Evolutionary conservation across 179 eudicot species (phyloP), one percentile per base, ranked within the genome.

Genomic region (Spinacia oleracea): DNA sequence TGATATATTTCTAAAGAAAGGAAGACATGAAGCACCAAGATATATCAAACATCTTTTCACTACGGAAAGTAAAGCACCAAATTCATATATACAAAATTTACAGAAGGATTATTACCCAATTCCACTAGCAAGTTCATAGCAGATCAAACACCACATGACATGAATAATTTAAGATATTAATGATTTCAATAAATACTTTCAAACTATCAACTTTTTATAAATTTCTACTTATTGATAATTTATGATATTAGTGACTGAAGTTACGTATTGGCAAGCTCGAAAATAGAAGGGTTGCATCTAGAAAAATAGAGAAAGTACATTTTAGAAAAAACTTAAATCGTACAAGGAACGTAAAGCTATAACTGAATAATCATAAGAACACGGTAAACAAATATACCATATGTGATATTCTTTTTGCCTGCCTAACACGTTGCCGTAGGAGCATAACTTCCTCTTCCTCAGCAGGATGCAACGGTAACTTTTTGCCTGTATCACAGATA

Each of bases 381-480:
- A 71, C 43, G 16, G 43, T 18, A 9, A 3, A 59, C 48, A 32
- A 45, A 27, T 62, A 29, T 89, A 93, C 98, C 98, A 84, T 90
- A 15, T 76, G 77, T 25, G 98, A 80, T 34, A 95, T 83, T 82
- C 97, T 90, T 81, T 85, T 87, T 5, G 98, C 97, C 77, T 95
- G 93, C 9, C 88, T n/a, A 72, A 95, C 97, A 42, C 91, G 90
- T 81, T 93, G 97, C 78, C 84, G 66, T 51, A 89, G 76, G 38
- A 86, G 69, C 75, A 93, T 82, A 76, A 89, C 97, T 82, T 95
- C 97, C 72, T 90, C 93, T 77, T 91, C 88, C 80, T 88, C 82
- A 5, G 88, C 89, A 56, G 90, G 90, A 83, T 84, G 88, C 83
- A 82, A 55, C 1, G 93, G 90, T 73, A 95, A 72, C 86, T 88